phyloP scores from a whole-genome alignment of 345 rosid genomes.

The Ailanthus altissimus region DNA sequence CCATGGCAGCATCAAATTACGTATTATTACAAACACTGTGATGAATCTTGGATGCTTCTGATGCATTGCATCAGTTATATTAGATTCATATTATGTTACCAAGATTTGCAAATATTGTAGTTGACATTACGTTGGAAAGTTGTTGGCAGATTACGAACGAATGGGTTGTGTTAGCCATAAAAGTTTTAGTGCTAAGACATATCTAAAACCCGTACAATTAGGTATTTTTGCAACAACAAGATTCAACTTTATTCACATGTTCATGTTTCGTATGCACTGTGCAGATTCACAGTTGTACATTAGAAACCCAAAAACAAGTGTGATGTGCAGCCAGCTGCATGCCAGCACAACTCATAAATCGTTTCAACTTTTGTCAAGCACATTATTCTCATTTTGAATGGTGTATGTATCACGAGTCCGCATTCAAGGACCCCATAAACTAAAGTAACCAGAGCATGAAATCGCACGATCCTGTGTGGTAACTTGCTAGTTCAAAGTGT shows the following conservation, averaged over 20 bases:
- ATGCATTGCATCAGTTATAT: too few relatives aligned
- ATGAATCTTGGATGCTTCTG: too few relatives aligned
- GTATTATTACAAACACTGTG: neutral
- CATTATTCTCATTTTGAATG: slow-evolving; percentile 18
- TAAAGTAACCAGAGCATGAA: slow-evolving; percentile 16
- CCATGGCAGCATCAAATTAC: neutral
- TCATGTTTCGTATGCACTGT: neutral
- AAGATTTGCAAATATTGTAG: neutral
- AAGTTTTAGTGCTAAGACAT: neutral
- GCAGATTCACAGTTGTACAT: neutral
- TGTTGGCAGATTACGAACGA: slow-evolving; percentile 4
- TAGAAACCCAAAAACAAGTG: neutral
- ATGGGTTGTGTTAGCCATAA: neutral
- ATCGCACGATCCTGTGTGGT: slow-evolving; percentile 23
- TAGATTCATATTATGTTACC: too few relatives aligned
- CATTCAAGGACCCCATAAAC: slow-evolving; percentile 30
- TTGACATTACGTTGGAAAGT: neutral
- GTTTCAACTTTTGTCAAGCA: slow-evolving; percentile 13
- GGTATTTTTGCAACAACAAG: slow-evolving; percentile 17
- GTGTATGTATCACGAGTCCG: slow-evolving; percentile 20
- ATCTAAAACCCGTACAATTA: neutral
- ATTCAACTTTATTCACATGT: slow-evolving; percentile 15
- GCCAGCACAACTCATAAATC: neutral
- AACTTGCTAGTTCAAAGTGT: slow-evolving; percentile 25
- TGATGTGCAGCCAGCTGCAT: slow-evolving; percentile 7